Evolutionary conservation across 1,284 basidiomycete genomes (phyloP), one percentile per base, ranked within the genome.

Genomic region (Gomphus bonarii): DNA sequence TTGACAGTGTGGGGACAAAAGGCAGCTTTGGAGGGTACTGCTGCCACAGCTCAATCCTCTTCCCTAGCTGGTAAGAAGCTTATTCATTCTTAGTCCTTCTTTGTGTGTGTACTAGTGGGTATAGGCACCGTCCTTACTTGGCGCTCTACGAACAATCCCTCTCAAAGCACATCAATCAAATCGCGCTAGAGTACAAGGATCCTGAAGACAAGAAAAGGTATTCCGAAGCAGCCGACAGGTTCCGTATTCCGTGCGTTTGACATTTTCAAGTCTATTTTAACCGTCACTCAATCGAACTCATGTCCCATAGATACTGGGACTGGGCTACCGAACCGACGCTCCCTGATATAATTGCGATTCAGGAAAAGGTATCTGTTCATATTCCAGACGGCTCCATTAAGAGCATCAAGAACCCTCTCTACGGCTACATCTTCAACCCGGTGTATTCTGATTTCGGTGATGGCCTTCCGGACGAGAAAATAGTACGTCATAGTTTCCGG

Each of bases 291-390:
- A 31, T 9, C 2, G 10, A 22, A 18, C 20, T 12, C 33, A 12
- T 12, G 12, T 12, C 33, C 10, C 44, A 28, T n/a, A 62, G 50
- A 1, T 64, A 62, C 55, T 63, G 61, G 61, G 78, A 80, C 61
- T 80, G 78, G 78, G 76, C 77, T 1, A 59, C 48, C 3, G 74
- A 74, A 43, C 49, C 70, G 1, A 63, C 75, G 7, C 76, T 74
- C 22, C 76, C 77, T 2, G 65, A 68, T 4, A 67, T 75, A 59
- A 72, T 77, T 43, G 75, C 75, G 54, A 67, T 67, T 1, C 56
- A 68, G 38, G 63, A 66, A 36, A 61, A 66, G 12, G 71, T 78
- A 40, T 64, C 63, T 1, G 76, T 79, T 60, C 69, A 67, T 47
- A 65, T 65, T 6, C 69, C 72, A 8, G 63, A 72, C 48, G 76